Evolutionary conservation across 768 basidiomycete genomes (phyloP).

Genomic region (Leccinum disarticulatum): DNA sequence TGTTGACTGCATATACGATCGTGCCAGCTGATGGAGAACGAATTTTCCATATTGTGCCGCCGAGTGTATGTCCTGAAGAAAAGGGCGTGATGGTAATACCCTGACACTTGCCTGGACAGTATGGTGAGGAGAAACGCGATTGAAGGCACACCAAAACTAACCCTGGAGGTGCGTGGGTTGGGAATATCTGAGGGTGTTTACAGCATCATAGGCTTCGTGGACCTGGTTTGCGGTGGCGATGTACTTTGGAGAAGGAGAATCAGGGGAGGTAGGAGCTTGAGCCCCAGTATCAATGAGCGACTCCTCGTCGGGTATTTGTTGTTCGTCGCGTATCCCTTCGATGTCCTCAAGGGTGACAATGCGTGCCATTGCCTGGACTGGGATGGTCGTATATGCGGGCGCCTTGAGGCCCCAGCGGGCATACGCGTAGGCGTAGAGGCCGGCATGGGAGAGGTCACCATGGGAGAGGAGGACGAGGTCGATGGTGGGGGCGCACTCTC

Average conservation of each 20-base stretch:
- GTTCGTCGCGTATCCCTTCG: slow-evolving; percentile 75
- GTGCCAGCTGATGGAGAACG: slow-evolving; percentile 97
- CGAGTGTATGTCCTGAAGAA: slow-evolving; percentile 91
- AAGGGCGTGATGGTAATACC: slow-evolving; percentile 94
- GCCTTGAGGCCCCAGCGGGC: slow-evolving; percentile 85
- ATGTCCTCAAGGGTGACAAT: slow-evolving; percentile 89
- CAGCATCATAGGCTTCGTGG: slow-evolving; percentile 87
- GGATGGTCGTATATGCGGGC: slow-evolving; percentile 91
- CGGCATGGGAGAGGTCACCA: slow-evolving; percentile 85
- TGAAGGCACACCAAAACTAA: slow-evolving; percentile 33
- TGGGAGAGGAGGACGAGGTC: slow-evolving; percentile 94
- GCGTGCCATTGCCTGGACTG: slow-evolving; percentile 93
- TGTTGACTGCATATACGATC: slow-evolving; percentile 88
- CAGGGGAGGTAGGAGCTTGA: slow-evolving; percentile 10
- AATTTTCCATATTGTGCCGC: slow-evolving; percentile 98
- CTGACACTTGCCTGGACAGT: slow-evolving; percentile 74
- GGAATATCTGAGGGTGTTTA: slow-evolving; percentile 91
- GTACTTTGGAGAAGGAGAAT: slow-evolving; percentile 42
- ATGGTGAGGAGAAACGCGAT: slow-evolving; percentile 7
- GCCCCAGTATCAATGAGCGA: slow-evolving; percentile 22
- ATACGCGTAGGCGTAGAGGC: slow-evolving; percentile 91
- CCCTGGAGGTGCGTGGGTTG: slow-evolving; percentile 96
- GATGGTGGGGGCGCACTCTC: slow-evolving; percentile 76
- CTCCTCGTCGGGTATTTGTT: slow-evolving; percentile 48
- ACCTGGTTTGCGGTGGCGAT: slow-evolving; percentile 82